Evolutionary conservation across 441 rosid genomes (phyloP), one percentile per base, ranked within the genome.

Genomic region (Populus hybrid): DNA sequence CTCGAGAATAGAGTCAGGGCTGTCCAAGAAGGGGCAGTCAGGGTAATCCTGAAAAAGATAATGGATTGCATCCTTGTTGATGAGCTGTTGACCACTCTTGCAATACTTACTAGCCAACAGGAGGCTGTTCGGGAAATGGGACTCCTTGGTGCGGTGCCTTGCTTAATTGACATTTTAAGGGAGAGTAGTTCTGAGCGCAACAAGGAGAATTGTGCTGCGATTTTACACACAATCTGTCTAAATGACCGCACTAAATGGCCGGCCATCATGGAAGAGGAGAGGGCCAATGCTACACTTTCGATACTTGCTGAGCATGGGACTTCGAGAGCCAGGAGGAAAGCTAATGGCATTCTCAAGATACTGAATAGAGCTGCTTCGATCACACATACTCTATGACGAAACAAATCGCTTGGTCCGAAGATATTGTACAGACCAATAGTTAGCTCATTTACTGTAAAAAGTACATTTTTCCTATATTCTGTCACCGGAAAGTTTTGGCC

Each of bases 271-370:
- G 93, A 90, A 79, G 97, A 93, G 73, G 98, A 93, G 78, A 85
- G 54, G 18, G 72, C 75, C 0, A 32, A 87, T 32, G 84, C 90
- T 38, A 92, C 96, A 5, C 83, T 92, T 32, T 84, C 94, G 6
- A 91, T 83, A 78, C 97, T 95, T 76, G 84, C 92, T 5, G 83
- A 81, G 59, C 84, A 82, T 75, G 99, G 98, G 64, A 91, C 93
- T 61, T 83, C 93, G 8, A 89, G 97, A 83, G 98, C 98, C 61
- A 91, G 86, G 84, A 87, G 97, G 82, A 93, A 92, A 85, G 97
- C 98, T 3, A 87, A 73, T 8, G 86, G 90, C 57, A 89, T 93
- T 10, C 90, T 95, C 35, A 90, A 88, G n/a, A 88, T 91, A 82
- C 72, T 95, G 78, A 86, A 81, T 70, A 84, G 90, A 77, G 82